Evolutionary conservation across 2,329 filamentous ascomycete species (phyloP), one percentile per base, ranked within the genome.

Genomic region (Paracoccidioides lutzii): DNA sequence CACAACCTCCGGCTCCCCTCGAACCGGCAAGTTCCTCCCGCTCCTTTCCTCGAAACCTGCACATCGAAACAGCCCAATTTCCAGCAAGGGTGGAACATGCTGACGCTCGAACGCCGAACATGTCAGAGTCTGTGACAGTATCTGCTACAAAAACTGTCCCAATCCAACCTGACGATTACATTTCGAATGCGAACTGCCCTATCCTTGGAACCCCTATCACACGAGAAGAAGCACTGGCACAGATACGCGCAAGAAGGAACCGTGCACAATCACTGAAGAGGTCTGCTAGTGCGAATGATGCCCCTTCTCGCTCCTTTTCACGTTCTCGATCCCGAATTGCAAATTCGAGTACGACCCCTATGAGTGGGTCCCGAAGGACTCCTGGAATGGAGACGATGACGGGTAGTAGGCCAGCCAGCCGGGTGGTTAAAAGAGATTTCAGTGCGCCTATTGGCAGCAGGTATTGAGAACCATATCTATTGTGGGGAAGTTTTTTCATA

Each of bases 171-270:
- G 69, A 69, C 48, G 65, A 63, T 10, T 50, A 54, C 43, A 49
- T 57, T 14, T 44, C 58, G 2, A 57, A 60, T 3, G 63, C 52
- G 43, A 50, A 33, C 62, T 61, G 61, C 33, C 62, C 64, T 32
- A 59, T 74, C 14, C 67, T 70, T 1, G 69, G 71, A n/a, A 73
- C 71, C 0, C 73, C 74, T 3, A 69, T 76, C 54, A 72, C 67
- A 52, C 71, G 75, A 22, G 75, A 77, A 64, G 70, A 74, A 57
- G 75, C 75, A 1, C 66, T 77, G 1, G 75, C 75, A 6, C 74
- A 76, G 59, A 77, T 77, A 44, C 65, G 73, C 56, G 74, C 74
- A n/a, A 65, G 75, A 49, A 68, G 75, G 54, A 73, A 70, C 12
- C 68, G 73, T 52, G 71, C 75, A n/a, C 70, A 71, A 57, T 56